A percentile compares a stretch with the other conserved stretches of the same genome.
phyloP scores from a whole-genome alignment of 2,329 filamentous ascomycete genomes.

The Trichoderma aggressivum region DNA sequence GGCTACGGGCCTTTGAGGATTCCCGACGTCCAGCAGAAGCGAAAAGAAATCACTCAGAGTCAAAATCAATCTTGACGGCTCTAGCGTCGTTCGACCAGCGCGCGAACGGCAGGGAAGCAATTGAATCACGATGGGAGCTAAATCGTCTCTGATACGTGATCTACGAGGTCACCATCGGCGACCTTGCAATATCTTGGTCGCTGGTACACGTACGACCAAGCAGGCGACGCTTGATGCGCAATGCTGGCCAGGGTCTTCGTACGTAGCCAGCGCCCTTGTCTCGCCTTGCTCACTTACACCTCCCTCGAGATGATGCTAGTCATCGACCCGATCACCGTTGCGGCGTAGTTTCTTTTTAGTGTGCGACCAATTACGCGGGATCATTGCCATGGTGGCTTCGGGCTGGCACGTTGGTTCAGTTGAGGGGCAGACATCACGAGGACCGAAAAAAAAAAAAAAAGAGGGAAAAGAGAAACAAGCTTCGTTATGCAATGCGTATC shows the following conservation, averaged over 20 bases:
- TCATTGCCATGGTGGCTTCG: neutral
- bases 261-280: neutral
- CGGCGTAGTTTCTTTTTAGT: neutral
- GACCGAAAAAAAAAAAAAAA: slow-evolving; percentile 12
- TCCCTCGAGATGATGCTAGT: neutral
- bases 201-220: neutral
- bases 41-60: neutral
- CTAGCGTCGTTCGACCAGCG: neutral
- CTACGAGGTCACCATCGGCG: neutral
- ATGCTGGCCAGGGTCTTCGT: neutral
- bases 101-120: neutral
- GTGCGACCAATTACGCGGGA: slow-evolving; percentile 4
- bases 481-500: neutral
- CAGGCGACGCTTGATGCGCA: slow-evolving; percentile 9
- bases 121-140: slow-evolving; percentile 3
- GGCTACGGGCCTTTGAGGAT: neutral
- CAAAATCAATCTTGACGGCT: neutral
- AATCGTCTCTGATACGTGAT: neutral
- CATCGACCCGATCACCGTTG: neutral
- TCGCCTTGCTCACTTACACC: neutral
- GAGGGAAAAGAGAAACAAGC: neutral
- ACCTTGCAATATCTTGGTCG: neutral
- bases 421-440: slow-evolving; percentile 15
- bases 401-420: slow-evolving; percentile 11
- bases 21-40: neutral